Conservation (phyloP, 2,329 filamentous ascomycete genomes). For the Stenocarpella maydis region DNA sequence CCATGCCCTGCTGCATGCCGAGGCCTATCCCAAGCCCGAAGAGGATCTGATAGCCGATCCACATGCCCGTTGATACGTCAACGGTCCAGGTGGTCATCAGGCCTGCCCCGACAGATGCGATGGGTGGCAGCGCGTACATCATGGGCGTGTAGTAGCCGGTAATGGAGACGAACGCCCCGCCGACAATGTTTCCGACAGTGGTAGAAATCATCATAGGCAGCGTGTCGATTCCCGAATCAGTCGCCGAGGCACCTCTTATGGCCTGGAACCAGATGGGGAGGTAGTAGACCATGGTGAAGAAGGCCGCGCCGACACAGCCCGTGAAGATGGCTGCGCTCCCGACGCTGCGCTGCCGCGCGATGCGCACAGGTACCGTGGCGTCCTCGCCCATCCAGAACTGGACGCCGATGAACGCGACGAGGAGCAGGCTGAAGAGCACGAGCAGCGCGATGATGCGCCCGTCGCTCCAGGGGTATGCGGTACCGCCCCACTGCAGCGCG, state of each 20-base stretch:
- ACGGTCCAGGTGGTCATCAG: slow-evolving; percentile 44
- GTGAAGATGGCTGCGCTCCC: slow-evolving; percentile 44
- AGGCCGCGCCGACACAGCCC: slow-evolving; percentile 44
- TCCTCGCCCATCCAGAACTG: neutral
- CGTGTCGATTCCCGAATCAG: slow-evolving; percentile 38
- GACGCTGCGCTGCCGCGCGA: slow-evolving; percentile 51
- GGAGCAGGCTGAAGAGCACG: slow-evolving; percentile 45
- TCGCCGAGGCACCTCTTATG: slow-evolving; percentile 41
- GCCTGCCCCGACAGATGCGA: slow-evolving; percentile 43
- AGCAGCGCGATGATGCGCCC: slow-evolving; percentile 48
- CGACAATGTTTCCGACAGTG: slow-evolving; percentile 36
- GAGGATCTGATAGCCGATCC: slow-evolving; percentile 39
- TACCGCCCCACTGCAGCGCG: slow-evolving; percentile 54
- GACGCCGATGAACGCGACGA: slow-evolving; percentile 35
- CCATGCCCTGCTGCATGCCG: slow-evolving; percentile 33
- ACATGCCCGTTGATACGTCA: slow-evolving; percentile 36
- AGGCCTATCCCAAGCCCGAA: slow-evolving; percentile 39
- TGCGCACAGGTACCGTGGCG: slow-evolving; percentile 50
- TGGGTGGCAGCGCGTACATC: slow-evolving; percentile 42
- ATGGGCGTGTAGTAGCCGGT: slow-evolving; percentile 46
- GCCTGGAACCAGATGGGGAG: slow-evolving; percentile 46
- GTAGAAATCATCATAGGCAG: slow-evolving; percentile 39
- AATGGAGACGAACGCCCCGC: slow-evolving; percentile 42
- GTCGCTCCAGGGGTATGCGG: slow-evolving; percentile 38
- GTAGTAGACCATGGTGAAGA: slow-evolving; percentile 45